Evolutionary conservation across 306 rosid genomes (phyloP).

Genomic region (Datisca glomerata): DNA sequence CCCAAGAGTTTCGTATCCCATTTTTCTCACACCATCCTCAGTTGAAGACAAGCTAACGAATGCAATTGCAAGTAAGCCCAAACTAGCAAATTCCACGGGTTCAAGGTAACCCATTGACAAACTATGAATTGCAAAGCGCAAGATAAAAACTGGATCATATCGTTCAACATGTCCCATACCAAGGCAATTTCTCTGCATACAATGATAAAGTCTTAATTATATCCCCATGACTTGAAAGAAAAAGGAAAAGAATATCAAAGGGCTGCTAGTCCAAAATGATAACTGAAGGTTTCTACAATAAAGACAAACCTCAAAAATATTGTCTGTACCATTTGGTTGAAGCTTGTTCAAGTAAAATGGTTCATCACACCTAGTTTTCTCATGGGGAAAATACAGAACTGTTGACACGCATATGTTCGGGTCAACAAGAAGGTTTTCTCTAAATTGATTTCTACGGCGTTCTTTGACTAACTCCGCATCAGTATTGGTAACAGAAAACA

Average conservation of each 20-base stretch:
- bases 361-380: constrained; percentile 35
- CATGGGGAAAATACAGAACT: constrained; percentile 59
- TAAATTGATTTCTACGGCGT: constrained; percentile 39
- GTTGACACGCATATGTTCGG: constrained; percentile 70
- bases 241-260: constrained; percentile 2
- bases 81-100: constrained; percentile 67
- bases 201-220: constrained; percentile 1
- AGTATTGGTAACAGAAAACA: constrained; percentile 16
- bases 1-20: constrained; percentile 57
- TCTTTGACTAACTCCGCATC: constrained; percentile 51
- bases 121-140: constrained; percentile 63
- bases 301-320: constrained; percentile 25
- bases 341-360: constrained; percentile 20
- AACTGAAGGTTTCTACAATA: too few species aligned
- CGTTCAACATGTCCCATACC: constrained; percentile 24
- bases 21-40: constrained; percentile 48
- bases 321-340: constrained; percentile 17
- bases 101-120: constrained; percentile 55
- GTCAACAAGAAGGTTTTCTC: constrained; percentile 59
- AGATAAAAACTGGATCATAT: constrained; percentile 77
- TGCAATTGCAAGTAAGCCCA: constrained; percentile 85
- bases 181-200: constrained; percentile 28
- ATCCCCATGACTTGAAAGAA: not conserved
- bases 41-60: constrained; percentile 77
- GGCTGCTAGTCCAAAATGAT: constrained; percentile 2